phyloP scores from a whole-genome alignment of 805 yeast species.

The Myxozyma mucilagina region DNA sequence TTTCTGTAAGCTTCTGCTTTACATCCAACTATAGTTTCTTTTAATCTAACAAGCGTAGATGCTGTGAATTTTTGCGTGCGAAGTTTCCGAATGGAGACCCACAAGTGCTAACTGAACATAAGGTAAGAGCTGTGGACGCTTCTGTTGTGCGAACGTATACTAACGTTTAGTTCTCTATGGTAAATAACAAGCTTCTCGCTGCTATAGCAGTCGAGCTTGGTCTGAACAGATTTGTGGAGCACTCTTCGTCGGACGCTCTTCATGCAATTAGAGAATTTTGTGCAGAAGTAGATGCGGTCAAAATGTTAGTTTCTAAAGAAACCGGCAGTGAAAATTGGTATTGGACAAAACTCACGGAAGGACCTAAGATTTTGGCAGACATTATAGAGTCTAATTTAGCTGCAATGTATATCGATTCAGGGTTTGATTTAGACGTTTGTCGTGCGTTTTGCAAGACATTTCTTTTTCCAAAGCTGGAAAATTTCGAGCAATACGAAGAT shows the following conservation, averaged over 20 bases:
- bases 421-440: background rate
- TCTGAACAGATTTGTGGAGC: background rate
- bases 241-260: background rate
- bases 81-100: background rate
- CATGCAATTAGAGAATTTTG: background rate
- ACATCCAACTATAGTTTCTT: background rate
- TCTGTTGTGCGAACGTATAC: background rate
- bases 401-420: constrained; percentile 1
- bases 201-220: background rate
- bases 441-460: background rate
- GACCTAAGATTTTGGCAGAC: constrained; percentile 3
- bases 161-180: background rate
- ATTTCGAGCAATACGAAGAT: background rate
- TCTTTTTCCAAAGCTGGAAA: background rate
- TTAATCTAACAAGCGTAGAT: background rate
- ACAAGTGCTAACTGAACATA: background rate
- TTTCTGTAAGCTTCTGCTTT: background rate
- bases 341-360: background rate
- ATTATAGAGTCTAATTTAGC: background rate
- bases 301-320: background rate
- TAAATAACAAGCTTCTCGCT: background rate
- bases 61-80: background rate
- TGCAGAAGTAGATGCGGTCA: background rate
- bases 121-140: background rate
- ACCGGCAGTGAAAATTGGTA: background rate